Evolutionary conservation across 2,329 filamentous ascomycete species (phyloP), one percentile per base, ranked within the genome.

Genomic region (Sarocladiaceae sp.): DNA sequence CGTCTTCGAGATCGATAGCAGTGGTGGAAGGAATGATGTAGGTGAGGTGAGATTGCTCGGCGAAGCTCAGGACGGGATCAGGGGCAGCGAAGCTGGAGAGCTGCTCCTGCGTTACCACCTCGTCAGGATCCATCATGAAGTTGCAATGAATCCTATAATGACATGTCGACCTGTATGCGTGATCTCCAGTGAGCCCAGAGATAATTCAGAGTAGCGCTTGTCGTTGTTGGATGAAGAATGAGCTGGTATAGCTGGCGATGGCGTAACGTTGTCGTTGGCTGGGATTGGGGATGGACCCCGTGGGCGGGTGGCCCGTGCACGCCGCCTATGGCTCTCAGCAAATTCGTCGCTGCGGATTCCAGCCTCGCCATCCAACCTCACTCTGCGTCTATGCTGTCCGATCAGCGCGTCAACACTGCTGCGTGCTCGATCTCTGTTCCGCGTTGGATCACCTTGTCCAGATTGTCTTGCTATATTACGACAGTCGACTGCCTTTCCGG

Each of bases 11-110:
- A 32, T 73, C 62, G 45, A 81, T 65, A 29, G 75, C 57, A 45
- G 78, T 80, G 16, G 72, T 63, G 40, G 72, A 65, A 9, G 81
- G 81, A 41, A 85, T 66, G 34, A 83, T 66, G 52, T 82, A 82
- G 29, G 73, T 72, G 45, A 85, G 65, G 47, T 76, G 70, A 3
- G 80, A 78, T 48, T 72, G 67, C 47, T 82, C 75, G 37, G 78
- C 65, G 56, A 83, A 77, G 51, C 55, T 51, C 21, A 55, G 48
- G 39, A 52, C 50, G 11, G 55, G 50, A 39, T 60, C 56, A 15
- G 48, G 53, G 35, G 47, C 21, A 23, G 26, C 18, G 40, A 33
- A 41, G 37, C 23, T 41, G 9, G 37, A 41, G 24, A 41, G 37
- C 37, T 41, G 37, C 37, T 41, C 37, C 37, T 41, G 10, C n/a